Percentiles rank a stretch among this genome's conserved stretches.
These are phyloP conservation scores for Blumeria graminis DNA, from an alignment of 2,329 filamentous ascomycete species.

Conservation along the genomic window DNA sequence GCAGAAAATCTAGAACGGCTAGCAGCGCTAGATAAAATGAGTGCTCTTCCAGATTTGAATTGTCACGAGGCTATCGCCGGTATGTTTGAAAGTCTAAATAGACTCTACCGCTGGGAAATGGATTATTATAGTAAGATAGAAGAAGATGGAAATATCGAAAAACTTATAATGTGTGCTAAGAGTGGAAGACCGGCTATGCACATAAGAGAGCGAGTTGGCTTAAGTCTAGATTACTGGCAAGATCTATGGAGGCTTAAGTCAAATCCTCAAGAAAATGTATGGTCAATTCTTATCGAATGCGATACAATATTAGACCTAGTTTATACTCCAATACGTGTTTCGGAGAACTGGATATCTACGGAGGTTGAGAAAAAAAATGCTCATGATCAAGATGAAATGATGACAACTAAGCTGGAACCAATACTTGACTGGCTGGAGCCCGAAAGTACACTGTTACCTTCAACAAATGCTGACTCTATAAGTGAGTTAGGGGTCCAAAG, in stretches of 20 bases:
- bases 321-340: slow-evolving; percentile 41
- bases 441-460: slow-evolving; percentile 32
- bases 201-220: slow-evolving; percentile 36
- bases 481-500: slow-evolving; percentile 25
- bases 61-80: slow-evolving; percentile 57
- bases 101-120: slow-evolving; percentile 47
- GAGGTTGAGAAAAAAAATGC: slow-evolving; percentile 33
- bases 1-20: slow-evolving; percentile 46
- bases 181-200: slow-evolving; percentile 53
- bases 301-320: slow-evolving; percentile 20
- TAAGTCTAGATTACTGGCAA: slow-evolving; percentile 60
- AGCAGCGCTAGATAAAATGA: slow-evolving; percentile 46
- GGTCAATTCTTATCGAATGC: slow-evolving; percentile 46
- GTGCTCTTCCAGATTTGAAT: slow-evolving; percentile 41
- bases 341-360: slow-evolving; percentile 49
- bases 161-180: slow-evolving; percentile 31
- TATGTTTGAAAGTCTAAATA: slow-evolving; percentile 43
- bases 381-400: slow-evolving; percentile 20
- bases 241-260: slow-evolving; percentile 27
- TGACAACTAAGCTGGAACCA: slow-evolving; percentile 15
- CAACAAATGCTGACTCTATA: slow-evolving; percentile 23
- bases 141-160: slow-evolving; percentile 21
- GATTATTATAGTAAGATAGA: slow-evolving; percentile 28
- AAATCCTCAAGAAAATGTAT: slow-evolving; percentile 22
- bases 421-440: slow-evolving; percentile 53